Percentiles rank a stretch among this genome's conserved stretches.
Evolutionary conservation across 345 rosid species (phyloP).

Genomic region (Anacardium occidentale): DNA sequence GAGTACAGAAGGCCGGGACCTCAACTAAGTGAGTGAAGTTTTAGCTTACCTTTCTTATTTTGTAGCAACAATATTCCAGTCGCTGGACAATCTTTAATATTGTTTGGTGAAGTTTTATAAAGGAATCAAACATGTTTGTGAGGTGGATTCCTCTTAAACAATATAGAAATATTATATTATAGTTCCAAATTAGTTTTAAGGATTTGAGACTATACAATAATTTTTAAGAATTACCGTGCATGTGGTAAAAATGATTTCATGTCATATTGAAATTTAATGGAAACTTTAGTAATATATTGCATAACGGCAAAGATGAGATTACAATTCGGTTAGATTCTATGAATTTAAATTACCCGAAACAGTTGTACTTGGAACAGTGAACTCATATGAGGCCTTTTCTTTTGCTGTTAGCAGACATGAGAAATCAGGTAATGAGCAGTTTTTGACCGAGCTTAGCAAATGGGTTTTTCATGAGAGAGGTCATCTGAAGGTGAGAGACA

Average conservation of each 20-base stretch:
- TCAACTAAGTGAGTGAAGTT: constrained; percentile 41
- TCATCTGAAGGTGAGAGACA: constrained; percentile 63
- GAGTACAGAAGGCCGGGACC: constrained; percentile 60
- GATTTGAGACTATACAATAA: neutral
- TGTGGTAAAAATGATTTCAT: neutral
- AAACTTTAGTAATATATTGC: too few species aligned
- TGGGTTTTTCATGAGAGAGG: constrained; percentile 91
- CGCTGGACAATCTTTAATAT: neutral
- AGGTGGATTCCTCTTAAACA: neutral
- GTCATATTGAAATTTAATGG: too few species aligned
- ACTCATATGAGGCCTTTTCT: neutral
- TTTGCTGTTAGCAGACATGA: constrained; percentile 42
- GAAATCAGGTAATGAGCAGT: constrained; percentile 69
- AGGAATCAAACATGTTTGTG: neutral
- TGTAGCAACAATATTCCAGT: neutral
- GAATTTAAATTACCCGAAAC: neutral
- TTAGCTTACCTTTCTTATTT: neutral
- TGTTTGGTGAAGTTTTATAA: neutral
- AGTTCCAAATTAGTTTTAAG: neutral
- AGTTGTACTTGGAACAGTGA: neutral
- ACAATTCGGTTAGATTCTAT: too few species aligned
- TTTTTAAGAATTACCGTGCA: neutral
- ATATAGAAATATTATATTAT: neutral
- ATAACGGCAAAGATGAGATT: neutral
- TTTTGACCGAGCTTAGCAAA: constrained; percentile 69